Percentiles rank a stretch among this genome's conserved stretches.
These are phyloP conservation scores for Flaveria trinervia DNA, from an alignment of 129 eudicot species.

Conservation along the genomic window DNA sequence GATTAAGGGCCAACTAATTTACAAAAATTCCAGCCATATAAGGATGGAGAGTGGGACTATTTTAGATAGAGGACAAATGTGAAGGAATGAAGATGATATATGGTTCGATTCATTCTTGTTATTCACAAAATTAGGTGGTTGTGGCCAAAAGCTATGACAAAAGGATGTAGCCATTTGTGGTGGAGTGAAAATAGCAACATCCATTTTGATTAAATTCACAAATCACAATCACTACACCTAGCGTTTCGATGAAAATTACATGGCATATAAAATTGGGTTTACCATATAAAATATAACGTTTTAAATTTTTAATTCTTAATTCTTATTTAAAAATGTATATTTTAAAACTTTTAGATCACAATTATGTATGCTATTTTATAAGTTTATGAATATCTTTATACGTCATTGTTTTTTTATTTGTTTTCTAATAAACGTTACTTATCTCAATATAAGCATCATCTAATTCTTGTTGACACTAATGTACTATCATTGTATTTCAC, in stretches of 20 bases:
- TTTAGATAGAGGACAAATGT: neutral
- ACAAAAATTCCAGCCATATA: neutral
- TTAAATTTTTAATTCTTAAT: neutral
- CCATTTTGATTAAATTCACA: neutral
- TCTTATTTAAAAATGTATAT: neutral
- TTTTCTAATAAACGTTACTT: too few relatives aligned
- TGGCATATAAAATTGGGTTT: neutral
- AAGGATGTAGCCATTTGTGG: neutral
- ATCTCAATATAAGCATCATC: too few relatives aligned
- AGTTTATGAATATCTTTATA: too few relatives aligned
- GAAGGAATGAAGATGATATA: neutral
- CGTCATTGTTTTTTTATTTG: too few relatives aligned
- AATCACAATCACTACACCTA: neutral
- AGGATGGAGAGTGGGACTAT: neutral
- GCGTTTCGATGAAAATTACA: neutral
- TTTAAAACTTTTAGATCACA: too few relatives aligned
- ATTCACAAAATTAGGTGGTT: constrained; percentile 16
- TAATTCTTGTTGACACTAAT: too few relatives aligned
- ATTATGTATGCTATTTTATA: too few relatives aligned
- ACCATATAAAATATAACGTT: neutral
- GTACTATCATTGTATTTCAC: too few relatives aligned
- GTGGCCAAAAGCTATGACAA: constrained; percentile 13
- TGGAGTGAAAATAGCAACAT: constrained; percentile 8
- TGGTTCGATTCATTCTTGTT: neutral
- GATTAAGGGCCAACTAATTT: neutral